Percentiles rank a stretch among this genome's conserved stretches.
Evolutionary conservation across 129 eudicot species (phyloP).

Genomic region (Helichrysum umbraculigerum): DNA sequence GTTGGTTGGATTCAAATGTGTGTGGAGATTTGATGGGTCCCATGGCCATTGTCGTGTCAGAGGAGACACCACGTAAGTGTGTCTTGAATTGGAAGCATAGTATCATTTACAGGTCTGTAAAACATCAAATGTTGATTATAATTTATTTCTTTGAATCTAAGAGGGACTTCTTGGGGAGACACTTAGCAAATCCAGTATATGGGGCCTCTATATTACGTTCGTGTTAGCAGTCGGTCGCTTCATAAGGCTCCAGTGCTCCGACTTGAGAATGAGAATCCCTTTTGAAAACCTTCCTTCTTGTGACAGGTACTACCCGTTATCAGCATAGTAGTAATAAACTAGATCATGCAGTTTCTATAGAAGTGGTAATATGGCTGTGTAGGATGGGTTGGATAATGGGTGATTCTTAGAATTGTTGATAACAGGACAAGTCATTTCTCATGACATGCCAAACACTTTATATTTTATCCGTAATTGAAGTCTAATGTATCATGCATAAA

Average conservation of each 20-base stretch:
- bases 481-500: too few species aligned
- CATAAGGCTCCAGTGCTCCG: slow-evolving; percentile 96
- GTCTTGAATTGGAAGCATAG: neutral
- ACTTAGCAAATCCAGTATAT: slow-evolving; percentile 96
- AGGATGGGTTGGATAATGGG: neutral
- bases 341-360: neutral
- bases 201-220: slow-evolving; percentile 98
- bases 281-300: slow-evolving; percentile 95
- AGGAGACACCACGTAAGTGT: slow-evolving; percentile 99
- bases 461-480: too few species aligned
- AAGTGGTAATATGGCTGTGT: neutral
- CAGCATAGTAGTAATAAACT: slow-evolving; percentile 6
- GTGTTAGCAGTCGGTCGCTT: slow-evolving; percentile 99
- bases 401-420: too few species aligned
- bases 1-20: slow-evolving; percentile 46
- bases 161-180: slow-evolving; percentile 99
- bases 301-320: slow-evolving; percentile 65
- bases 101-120: slow-evolving; percentile 15
- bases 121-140: slow-evolving; percentile 9
- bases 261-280: slow-evolving; percentile 96
- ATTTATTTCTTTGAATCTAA: slow-evolving; percentile 33
- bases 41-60: slow-evolving; percentile 88
- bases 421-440: too few species aligned
- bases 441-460: too few species aligned
- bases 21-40: slow-evolving; percentile 87